Evolutionary conservation across 2,329 filamentous ascomycete genomes (phyloP).

Genomic region (Colletotrichum brevisporum): DNA sequence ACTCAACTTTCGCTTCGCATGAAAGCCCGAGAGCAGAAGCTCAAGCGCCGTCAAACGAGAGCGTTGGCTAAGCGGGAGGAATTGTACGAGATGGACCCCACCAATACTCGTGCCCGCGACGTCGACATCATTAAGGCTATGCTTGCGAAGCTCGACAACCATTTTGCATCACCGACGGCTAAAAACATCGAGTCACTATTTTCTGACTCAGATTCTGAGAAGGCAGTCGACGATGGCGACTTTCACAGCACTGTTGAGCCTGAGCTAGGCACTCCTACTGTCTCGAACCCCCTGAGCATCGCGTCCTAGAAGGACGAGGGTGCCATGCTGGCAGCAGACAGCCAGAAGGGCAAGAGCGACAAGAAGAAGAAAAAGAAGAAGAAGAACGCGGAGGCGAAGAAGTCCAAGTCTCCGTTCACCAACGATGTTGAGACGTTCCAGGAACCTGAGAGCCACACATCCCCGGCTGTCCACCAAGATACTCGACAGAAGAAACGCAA

Average conservation of each 20-base stretch:
- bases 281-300: slow-evolving; percentile 2
- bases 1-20: slow-evolving; percentile 2
- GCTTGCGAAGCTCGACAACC: slow-evolving; percentile 14
- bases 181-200: neutral
- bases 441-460: neutral
- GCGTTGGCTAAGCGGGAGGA: slow-evolving; percentile 10
- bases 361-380: slow-evolving; percentile 6
- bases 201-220: neutral
- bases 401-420: neutral
- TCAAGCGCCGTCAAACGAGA: slow-evolving; percentile 18
- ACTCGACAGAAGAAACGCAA: slow-evolving; percentile 1
- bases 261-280: slow-evolving; percentile 17
- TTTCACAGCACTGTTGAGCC: slow-evolving; percentile 11
- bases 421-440: neutral
- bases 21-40: slow-evolving; percentile 15
- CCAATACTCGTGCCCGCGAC: slow-evolving; percentile 17
- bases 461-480: neutral
- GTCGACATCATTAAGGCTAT: slow-evolving; percentile 8
- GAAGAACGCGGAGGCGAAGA: neutral
- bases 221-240: neutral
- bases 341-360: slow-evolving; percentile 3
- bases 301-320: slow-evolving; percentile 15
- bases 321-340: neutral
- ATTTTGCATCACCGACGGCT: neutral
- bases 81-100: slow-evolving; percentile 19